These are phyloP conservation scores for Plantago ovata DNA, from an alignment of 257 asterid genomes.

Conservation along the genomic window DNA sequence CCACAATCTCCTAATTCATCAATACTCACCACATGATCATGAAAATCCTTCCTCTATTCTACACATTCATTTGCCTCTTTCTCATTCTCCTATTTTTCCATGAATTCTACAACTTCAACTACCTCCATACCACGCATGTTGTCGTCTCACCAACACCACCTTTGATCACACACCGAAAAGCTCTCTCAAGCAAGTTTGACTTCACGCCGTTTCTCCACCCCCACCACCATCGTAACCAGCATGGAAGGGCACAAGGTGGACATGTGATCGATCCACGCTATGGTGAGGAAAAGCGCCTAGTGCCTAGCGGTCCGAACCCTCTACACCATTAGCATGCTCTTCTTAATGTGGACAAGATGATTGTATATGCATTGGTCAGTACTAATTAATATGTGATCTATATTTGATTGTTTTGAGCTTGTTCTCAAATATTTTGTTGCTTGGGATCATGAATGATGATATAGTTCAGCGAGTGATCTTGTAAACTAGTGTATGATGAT, in stretches of 20 bases:
- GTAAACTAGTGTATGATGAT: conserved; percentile 16
- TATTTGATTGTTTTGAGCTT: conserved; percentile 14
- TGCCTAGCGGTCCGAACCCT: conserved; percentile 85
- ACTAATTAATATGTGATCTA: too few relatives aligned
- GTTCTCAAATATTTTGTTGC: conserved; percentile 11
- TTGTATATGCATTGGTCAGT: too few relatives aligned
- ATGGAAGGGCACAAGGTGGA: conserved; percentile 7
- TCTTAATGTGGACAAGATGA: conserved; percentile 15
- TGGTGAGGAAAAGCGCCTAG: conserved; percentile 72
- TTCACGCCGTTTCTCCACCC: conserved; percentile 51
- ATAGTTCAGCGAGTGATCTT: conserved; percentile 2
- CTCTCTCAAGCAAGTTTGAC: conserved; percentile 45
- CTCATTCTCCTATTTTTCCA: conserved; percentile 32
- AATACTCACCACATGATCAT: conserved; percentile 26
- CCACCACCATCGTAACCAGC: conserved; percentile 20
- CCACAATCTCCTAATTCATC: conserved; percentile 31
- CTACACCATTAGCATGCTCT: conserved; percentile 50
- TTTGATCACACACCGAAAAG: conserved; percentile 38
- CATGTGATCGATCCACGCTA: conserved; percentile 54
- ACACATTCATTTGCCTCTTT: conserved; percentile 27
- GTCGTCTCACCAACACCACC: conserved; percentile 15
- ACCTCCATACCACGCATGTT: conserved; percentile 13
- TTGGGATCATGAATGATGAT: conserved; percentile 8
- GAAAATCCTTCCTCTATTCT: conserved; percentile 33
- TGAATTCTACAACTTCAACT: conserved; percentile 27